Base-by-base conservation (phyloP, 2,329 filamentous ascomycete genomes). In the Penicillium sp. region DNA sequence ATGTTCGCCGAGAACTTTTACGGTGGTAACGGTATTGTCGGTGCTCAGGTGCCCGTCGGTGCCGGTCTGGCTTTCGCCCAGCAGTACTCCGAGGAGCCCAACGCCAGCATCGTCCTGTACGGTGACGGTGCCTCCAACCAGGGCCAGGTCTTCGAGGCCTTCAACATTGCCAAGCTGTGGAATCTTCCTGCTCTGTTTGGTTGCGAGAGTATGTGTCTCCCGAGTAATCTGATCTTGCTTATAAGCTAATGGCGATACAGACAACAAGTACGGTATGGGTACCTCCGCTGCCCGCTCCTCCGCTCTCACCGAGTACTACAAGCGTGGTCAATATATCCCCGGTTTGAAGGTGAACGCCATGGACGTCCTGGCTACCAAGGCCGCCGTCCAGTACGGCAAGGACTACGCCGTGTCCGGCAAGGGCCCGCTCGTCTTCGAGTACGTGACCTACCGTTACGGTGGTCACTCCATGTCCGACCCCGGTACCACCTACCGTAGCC, bases 251-350 rank as follows among this genome's bases (percentile, higher is more conserved):
- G n/a, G 13, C 30, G 12, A 15, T 8, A 10, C 17, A 95, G 89
- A 98, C 80, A 98, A 98, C 84, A 98, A 98, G 74, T 98, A 98
- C 68, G 92, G 92, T 69, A 98, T 98, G 92, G 92, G 92, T 72
- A 98, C 92, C 49, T 85, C 92, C 45, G 90, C 92, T 54, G 83
- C 84, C 70, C 88, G 92, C 60, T 89, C 92, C 45, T 90, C 92
- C 44, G 92, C 92, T 58, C 73, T 95, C 65, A 96, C 92, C 68
- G 92, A 98, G 70, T 98, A 98, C 82, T 96, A 98, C 81, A 96
- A 96, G 83, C 90, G 92, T 72, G 92, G 92, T 54, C 92, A 98
- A 74, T 98, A 96, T 77, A 98, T 98, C 55, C 90, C 92, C 41
- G 92, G 92, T 74, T 80, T 98, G 59, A 98, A 98, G 80, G 87